Base-by-base conservation (phyloP, 345 rosid genomes). In the Camelina neglecta region DNA sequence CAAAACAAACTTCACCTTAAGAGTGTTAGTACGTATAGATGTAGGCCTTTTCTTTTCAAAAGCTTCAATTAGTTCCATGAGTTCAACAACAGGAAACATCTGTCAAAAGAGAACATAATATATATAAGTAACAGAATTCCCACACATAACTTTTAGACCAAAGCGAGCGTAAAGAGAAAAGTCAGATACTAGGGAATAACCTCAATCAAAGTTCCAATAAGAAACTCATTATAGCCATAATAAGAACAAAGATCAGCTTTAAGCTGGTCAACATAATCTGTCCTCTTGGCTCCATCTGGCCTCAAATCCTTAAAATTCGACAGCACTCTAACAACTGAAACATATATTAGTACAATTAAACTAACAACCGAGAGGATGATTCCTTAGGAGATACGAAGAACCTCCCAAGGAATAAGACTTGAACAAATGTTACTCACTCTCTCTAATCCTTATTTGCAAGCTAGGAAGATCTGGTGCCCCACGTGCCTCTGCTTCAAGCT, bases 71-170 rank as follows among this genome's bases (percentile, higher is more conserved):
- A 92, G 90, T 75, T 92, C 96, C 86, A 87, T 80, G 60, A 94
- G 96, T 80, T 94, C 98, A 76, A 89, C 92, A 16, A 86, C 87
- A 20, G 95, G 95, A 83, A 94, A 92, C 97, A 94, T 92, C 98
- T 94, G 86, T 41, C 65, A 73, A 39, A 10, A 38, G 26, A 69
- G 18, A 63, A 65, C 21, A 54, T 13, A 33, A n/a, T 15, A 13
- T 44, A 58, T 53, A 56, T 33, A 29, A 63, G 70, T 16, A 72
- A 51, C 35, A 73, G 6, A 26, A 60, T 10, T 71, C 39, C 18
- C 7, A 51, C 20, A 2, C 8, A 35, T 57, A 36, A 44, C 26
- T 24, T 5, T 5, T 11, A 18, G 20, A 57, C 11, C 15, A 41
- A 31, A 54, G 60, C 48, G 59, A 29, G 58, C 11, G 24, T 38